phyloP scores from a whole-genome alignment of 129 eudicot genomes.

The Heracleum sosnowskyi region DNA sequence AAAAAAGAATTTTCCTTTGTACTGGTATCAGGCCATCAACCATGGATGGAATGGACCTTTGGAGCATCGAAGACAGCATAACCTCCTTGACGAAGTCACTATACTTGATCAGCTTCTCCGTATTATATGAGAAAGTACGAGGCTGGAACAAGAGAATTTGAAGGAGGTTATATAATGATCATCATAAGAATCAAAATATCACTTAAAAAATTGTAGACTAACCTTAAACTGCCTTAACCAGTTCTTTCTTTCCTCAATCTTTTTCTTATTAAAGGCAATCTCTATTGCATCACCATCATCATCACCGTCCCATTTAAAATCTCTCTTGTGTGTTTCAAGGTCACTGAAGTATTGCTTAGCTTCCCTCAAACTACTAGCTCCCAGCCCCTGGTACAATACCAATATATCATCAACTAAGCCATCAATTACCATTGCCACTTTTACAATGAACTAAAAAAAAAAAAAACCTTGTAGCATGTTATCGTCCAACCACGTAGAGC shows the following conservation, averaged over 20 bases:
- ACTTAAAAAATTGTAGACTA: background rate
- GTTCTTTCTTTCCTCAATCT: constrained; percentile 80
- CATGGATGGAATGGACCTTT: constrained; percentile 87
- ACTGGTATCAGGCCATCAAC: constrained; percentile 92
- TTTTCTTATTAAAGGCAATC: constrained; percentile 89
- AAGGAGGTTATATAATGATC: background rate
- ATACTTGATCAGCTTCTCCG: constrained; percentile 56
- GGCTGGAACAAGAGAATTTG: constrained; percentile 54
- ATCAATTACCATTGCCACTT: background rate
- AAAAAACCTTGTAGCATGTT: constrained; percentile 84
- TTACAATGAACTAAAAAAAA: background rate
- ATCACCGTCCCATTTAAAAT: constrained; percentile 64
- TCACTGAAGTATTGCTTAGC: constrained; percentile 67
- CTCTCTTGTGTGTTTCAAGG: constrained; percentile 62
- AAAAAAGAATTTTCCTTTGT: constrained; percentile 82
- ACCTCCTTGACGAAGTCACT: constrained; percentile 92
- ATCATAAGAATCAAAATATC: background rate
- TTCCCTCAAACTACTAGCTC: constrained; percentile 69
- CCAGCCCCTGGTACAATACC: constrained; percentile 62
- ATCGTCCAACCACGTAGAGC: constrained; percentile 51
- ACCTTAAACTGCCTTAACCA: constrained; percentile 91
- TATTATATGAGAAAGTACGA: constrained; percentile 67
- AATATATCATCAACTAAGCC: background rate
- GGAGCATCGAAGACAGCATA: constrained; percentile 71
- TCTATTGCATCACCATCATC: constrained; percentile 84